phyloP scores from a whole-genome alignment of 2,329 filamentous ascomycete genomes.

The Diaporthe capsici region DNA sequence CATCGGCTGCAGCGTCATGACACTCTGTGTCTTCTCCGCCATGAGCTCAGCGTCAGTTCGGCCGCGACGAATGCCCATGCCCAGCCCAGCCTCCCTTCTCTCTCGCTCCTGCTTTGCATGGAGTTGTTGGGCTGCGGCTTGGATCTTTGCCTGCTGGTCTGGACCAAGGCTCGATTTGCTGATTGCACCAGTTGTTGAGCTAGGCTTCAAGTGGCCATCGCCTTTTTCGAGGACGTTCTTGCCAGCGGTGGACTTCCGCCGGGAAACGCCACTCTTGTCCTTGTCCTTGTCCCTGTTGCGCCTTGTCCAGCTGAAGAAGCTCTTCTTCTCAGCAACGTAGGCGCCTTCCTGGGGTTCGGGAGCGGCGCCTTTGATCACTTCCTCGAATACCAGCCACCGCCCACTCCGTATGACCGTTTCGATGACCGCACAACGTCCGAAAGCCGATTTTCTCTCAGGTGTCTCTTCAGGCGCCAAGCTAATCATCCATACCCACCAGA shows the following conservation, averaged over 20 bases:
- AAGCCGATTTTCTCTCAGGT: slow-evolving; percentile 86
- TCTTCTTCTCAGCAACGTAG: slow-evolving; percentile 96
- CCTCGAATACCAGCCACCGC: slow-evolving; percentile 95
- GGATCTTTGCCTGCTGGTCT: slow-evolving; percentile 93
- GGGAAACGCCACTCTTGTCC: slow-evolving; percentile 57
- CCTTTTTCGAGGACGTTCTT: slow-evolving; percentile 69
- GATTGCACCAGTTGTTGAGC: slow-evolving; percentile 53
- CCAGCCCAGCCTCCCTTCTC: slow-evolving; percentile 52
- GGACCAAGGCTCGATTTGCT: slow-evolving; percentile 90
- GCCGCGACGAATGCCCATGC: slow-evolving; percentile 57
- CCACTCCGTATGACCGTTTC: slow-evolving; percentile 87
- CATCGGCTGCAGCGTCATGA: slow-evolving; percentile 87
- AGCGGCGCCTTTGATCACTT: slow-evolving; percentile 94
- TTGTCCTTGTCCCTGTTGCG: slow-evolving; percentile 66
- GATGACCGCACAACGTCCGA: slow-evolving; percentile 92
- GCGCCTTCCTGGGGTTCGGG: slow-evolving; percentile 86
- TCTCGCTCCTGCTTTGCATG: slow-evolving; percentile 79
- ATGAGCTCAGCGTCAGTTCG: slow-evolving; percentile 69
- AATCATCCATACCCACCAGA: slow-evolving; percentile 99
- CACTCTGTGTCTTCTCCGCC: slow-evolving; percentile 86
- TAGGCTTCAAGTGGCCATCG: slow-evolving; percentile 57
- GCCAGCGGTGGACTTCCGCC: slow-evolving; percentile 76
- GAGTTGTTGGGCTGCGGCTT: slow-evolving; percentile 88
- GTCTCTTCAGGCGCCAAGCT: slow-evolving; percentile 93
- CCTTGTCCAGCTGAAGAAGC: slow-evolving; percentile 89